Evolutionary conservation across 768 basidiomycete species (phyloP), one percentile per base, ranked within the genome.

Genomic region (Trametes villosa): DNA sequence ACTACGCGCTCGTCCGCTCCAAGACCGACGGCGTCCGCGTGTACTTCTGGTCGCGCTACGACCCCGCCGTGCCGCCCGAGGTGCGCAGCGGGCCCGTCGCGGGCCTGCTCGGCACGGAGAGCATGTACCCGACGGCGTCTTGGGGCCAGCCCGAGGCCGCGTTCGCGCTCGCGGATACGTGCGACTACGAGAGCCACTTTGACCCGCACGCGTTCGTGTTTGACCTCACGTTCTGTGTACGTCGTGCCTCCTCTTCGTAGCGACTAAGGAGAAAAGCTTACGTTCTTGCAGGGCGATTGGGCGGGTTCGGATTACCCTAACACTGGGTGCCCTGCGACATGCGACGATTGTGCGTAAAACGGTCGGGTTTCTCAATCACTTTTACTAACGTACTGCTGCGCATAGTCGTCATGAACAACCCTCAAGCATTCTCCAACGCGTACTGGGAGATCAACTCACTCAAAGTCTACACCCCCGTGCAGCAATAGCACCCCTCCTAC

Each of bases 391-490:
- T 42, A n/a, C 24, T 1, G 12, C 44, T 26, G 7, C 18, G 15
- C 42, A 42, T 54, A 87, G 86, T 79, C 64, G 88, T 90, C 30
- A 71, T 84, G 69, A 80, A 83, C 60, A 80, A 86, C 64, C 88
- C 90, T 0, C 59, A 67, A 6, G 79, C 78, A 13, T 91, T 91
- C 72, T 40, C 60, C 12, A 77, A 87, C 18, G 86, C 89, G 1
- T 91, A 86, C 71, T 92, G 88, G 87, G 84, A 83, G 62, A 78
- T 92, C 71, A 83, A 84, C 65, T 79, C 81, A 18, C 71, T 91
- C 33, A 77, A 79, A 31, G 77, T 89, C 17, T 91, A 88, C 67
- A 76, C 73, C 4, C 67, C 69, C 11, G 31, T 36, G 27, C 40
- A 38, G 22, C 11, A 6, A 33, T 13, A 27, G 42, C 17, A 8